Base-by-base conservation (phyloP, 495 filamentous ascomycete species). In the Symbiotaphrina buchneri region DNA sequence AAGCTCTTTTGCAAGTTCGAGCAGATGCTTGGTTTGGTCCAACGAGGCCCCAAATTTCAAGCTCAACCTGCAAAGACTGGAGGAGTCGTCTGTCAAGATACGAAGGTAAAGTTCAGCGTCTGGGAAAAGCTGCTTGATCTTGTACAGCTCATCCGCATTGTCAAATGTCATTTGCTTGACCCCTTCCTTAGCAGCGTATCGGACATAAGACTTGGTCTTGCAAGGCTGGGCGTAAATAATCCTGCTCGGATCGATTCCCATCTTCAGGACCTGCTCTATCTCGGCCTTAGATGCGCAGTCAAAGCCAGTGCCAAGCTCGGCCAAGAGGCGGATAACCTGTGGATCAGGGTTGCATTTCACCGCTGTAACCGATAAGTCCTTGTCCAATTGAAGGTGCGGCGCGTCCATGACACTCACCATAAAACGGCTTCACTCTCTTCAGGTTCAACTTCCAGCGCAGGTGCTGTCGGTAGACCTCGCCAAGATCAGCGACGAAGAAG, bases 101-200 rank as follows among this genome's bases (percentile, higher is more conserved):
- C 87, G 82, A 21, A 99, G 63, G 55, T 77, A 83, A 10, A 95
- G 68, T 54, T 92, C 78, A 21, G 87, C 87, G 15, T 68, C 71
- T 7, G 87, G 90, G 46, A 66, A 93, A 38, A 80, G 63, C 39
- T 77, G 69, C 47, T 90, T 85, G 53, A 90, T 87, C 63, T 99
- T 95, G 65, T 85, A 80, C 21, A 99, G 67, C 58, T 99, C 90
- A 46, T 95, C 87, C 39, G 81, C 70, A 42, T 95, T 94, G 59
- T 99, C 87, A 43, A 95, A 94, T 7, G 87, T 95, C 83, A 99
- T 95, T 60, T 92, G 82, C 58, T 80, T 90, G 43, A 99, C 85
- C 36, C 71, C 75, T 33, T 74, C 50, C 47, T 70, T 63, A 34
- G 72, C 66, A 31, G 85, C 85, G 43, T 79, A 91, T 42, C 83